A percentile compares a stretch with the other conserved stretches of the same genome.
Evolutionary conservation across 345 rosid genomes (phyloP).

Genomic region (Pseudoturritis turrita): DNA sequence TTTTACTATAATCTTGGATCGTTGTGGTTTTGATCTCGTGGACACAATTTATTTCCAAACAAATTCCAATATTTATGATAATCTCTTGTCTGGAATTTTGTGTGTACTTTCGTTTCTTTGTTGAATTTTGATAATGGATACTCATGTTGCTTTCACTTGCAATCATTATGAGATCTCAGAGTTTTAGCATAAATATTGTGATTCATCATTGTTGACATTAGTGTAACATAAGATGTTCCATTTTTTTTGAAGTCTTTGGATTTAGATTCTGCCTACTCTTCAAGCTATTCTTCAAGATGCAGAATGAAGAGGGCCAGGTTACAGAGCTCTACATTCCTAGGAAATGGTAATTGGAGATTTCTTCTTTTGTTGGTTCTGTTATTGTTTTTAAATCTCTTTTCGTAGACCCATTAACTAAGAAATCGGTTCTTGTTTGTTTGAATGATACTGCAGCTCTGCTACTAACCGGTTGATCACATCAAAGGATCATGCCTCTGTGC

Average conservation of each 20-base stretch:
- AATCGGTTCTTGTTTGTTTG: neutral
- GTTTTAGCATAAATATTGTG: neutral
- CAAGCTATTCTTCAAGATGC: slow-evolving; percentile 48
- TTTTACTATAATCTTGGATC: neutral
- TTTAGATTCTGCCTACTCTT: slow-evolving; percentile 3
- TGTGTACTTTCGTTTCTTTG: neutral
- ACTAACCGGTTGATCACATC: slow-evolving; percentile 65
- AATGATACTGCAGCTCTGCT: slow-evolving; percentile 42
- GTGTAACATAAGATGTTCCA: neutral
- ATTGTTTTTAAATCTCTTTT: neutral
- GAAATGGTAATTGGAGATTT: slow-evolving; percentile 47
- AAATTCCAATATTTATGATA: neutral
- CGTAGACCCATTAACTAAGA: neutral
- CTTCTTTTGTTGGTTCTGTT: neutral
- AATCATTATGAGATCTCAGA: neutral
- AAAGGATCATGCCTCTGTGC: slow-evolving; percentile 41
- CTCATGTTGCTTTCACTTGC: neutral
- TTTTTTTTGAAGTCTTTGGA: neutral
- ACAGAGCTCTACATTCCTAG: slow-evolving; percentile 85
- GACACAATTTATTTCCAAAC: neutral
- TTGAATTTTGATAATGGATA: neutral
- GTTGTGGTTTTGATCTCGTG: neutral
- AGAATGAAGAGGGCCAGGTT: slow-evolving; percentile 79
- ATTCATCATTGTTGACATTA: neutral
- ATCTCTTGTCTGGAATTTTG: neutral